Evolutionary conservation across 768 basidiomycete genomes (phyloP), one percentile per base, ranked within the genome.

Genomic region (Amylocystis lapponica): DNA sequence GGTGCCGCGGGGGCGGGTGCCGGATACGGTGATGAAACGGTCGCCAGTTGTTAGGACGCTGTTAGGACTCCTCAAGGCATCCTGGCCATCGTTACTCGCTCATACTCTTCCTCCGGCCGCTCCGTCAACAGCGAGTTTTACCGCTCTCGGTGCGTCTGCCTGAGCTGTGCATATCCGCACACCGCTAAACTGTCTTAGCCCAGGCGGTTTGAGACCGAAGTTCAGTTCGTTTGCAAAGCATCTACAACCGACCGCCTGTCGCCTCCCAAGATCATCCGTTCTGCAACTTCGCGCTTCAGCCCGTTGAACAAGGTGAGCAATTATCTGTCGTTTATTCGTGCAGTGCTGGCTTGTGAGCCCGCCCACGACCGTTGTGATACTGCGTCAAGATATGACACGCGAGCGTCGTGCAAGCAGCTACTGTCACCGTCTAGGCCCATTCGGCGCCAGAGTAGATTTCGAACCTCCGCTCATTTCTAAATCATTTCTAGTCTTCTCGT

Each of bases 31-130:
- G 39, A 49, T 63, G 37, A 61, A 55, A 57, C 49, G 50, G 43
- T 50, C 36, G 41, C 29, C 47, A 32, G 33, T 38, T 36, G 48
- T n/a, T n/a, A n/a, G n/a, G n/a, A n/a, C n/a, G 48, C 51, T 44
- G 40, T 51, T 42, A 54, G 51, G 54, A 48, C 55, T 63, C 48
- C 50, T 49, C 51, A 41, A 53, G 48, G 49, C 56, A 53, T 53
- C 48, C 45, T 51, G 45, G 52, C 45, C 39, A 45, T 48, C 46
- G 43, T 47, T 44, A 36, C 41, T 48, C 42, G 41, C 41, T 45
- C 47, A 41, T 40, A 47, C 46, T 49, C 36, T 41, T 47, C 48
- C 48, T 48, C 49, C 43, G 42, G 41, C 34, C 51, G 47, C 52
- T 40, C 51, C 46, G 44, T 39, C 48, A 27, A 45, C 51, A 32